A percentile compares a stretch with the other conserved stretches of the same genome.
These are phyloP conservation scores for Achaetomiella virescens DNA, from an alignment of 495 filamentous ascomycete genomes.

Conservation along the genomic window DNA sequence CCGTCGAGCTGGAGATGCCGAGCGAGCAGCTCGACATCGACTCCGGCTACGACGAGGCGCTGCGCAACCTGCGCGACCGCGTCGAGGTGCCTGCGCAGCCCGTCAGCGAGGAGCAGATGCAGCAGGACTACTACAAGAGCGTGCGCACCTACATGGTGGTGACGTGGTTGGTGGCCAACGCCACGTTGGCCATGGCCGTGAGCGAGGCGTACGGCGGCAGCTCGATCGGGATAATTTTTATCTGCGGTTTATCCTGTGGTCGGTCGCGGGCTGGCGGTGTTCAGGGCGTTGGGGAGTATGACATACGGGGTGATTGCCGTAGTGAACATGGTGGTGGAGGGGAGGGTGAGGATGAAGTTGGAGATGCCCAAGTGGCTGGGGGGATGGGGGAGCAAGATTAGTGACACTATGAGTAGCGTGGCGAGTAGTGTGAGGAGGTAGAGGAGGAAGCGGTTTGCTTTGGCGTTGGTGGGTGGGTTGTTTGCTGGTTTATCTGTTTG, in stretches of 20 bases:
- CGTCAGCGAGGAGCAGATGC: constrained; percentile 69
- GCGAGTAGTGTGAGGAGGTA: constrained; percentile 23
- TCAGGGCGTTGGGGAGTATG: constrained; percentile 74
- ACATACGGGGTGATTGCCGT: constrained; percentile 77
- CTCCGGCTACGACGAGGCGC: constrained; percentile 91
- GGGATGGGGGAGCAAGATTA: constrained; percentile 33
- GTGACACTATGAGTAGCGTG: constrained; percentile 21
- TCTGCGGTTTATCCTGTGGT: constrained; percentile 87
- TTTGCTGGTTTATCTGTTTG: background rate
- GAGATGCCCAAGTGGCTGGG: constrained; percentile 47
- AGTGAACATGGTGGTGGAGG: constrained; percentile 80
- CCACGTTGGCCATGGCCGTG: constrained; percentile 86
- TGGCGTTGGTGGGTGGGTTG: background rate
- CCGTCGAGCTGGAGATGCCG: constrained; percentile 91
- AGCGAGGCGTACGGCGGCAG: constrained; percentile 73
- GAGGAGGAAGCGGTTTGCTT: background rate
- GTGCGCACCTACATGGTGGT: constrained; percentile 98
- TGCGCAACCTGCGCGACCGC: constrained; percentile 91
- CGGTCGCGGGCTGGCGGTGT: constrained; percentile 80
- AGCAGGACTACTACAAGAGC: constrained; percentile 97
- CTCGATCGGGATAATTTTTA: constrained; percentile 80
- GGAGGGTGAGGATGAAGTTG: constrained; percentile 59
- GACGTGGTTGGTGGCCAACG: constrained; percentile 91
- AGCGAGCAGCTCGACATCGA: constrained; percentile 97
- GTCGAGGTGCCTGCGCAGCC: constrained; percentile 65